Evolutionary conservation across 768 basidiomycete species (phyloP).

Genomic region (Phaeotremella fagi): DNA sequence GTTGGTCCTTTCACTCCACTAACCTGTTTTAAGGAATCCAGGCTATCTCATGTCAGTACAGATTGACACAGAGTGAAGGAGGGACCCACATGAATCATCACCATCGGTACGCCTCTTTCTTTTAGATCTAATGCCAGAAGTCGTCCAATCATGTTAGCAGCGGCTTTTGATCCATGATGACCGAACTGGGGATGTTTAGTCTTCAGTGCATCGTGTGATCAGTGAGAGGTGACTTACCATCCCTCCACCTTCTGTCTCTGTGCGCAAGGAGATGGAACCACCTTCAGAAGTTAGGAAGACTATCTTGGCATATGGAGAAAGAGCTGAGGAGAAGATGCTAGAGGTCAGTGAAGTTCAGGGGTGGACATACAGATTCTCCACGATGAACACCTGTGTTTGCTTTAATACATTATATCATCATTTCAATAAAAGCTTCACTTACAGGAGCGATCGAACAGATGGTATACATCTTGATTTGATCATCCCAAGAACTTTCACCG

Average conservation of each 20-base stretch:
- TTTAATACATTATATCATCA: neutral
- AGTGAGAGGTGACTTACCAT: conserved; percentile 34
- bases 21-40: conserved; percentile 54
- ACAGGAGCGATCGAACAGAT: conserved; percentile 53
- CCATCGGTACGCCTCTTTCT: conserved; percentile 50
- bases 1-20: neutral
- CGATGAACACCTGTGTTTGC: conserved; percentile 35
- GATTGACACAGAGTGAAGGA: neutral
- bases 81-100: conserved; percentile 52
- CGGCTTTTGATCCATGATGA: conserved; percentile 55
- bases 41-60: conserved; percentile 45
- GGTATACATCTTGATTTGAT: conserved; percentile 54
- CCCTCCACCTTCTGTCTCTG: conserved; percentile 53
- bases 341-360: no score
- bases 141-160: conserved; percentile 55
- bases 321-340: conserved; percentile 24
- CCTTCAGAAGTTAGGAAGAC: conserved; percentile 54
- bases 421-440: neutral
- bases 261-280: conserved; percentile 52
- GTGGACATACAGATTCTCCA: conserved; percentile 35
- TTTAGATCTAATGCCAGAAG: conserved; percentile 51
- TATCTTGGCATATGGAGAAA: conserved; percentile 49
- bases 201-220: no score
- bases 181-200: conserved; percentile 41
- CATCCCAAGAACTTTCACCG: conserved; percentile 49